Percentiles rank a stretch among this genome's conserved stretches.
phyloP scores from a whole-genome alignment of 2,329 filamentous ascomycete species.

The Fusarium nisikadoi region DNA sequence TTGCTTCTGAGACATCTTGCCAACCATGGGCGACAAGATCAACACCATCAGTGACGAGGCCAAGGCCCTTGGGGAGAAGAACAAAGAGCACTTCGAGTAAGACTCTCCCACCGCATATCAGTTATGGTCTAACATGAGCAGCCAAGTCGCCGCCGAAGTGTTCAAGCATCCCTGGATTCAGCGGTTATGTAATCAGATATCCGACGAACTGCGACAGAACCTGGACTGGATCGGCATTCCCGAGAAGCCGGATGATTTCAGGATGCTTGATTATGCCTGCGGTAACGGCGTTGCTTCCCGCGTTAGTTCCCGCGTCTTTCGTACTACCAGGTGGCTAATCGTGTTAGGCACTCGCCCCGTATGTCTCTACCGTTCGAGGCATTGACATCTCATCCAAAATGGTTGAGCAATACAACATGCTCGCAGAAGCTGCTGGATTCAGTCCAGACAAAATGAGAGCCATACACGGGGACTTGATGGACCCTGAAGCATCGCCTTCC shows the following conservation, averaged over 20 bases:
- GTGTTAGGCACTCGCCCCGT: neutral
- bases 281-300: neutral
- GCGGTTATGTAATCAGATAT: neutral
- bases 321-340: fast-evolving
- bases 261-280: neutral
- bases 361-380: neutral
- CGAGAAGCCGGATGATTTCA: fast-evolving
- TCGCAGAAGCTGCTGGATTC: neutral
- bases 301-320: fast-evolving
- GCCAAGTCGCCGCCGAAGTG: neutral
- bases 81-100: neutral
- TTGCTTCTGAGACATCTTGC: too few species aligned
- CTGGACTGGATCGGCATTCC: neutral
- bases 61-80: neutral
- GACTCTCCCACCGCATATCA: fast-evolving
- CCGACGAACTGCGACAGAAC: neutral
- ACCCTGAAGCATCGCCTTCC: neutral
- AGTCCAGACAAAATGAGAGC: neutral
- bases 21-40: neutral
- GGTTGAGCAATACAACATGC: neutral
- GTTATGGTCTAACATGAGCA: fast-evolving
- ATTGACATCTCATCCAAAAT: neutral
- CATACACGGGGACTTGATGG: neutral
- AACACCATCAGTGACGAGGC: neutral
- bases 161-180: neutral